Evolutionary conservation across 2,329 filamentous ascomycete genomes (phyloP), one percentile per base, ranked within the genome.

Genomic region (Helminthosporium solani): DNA sequence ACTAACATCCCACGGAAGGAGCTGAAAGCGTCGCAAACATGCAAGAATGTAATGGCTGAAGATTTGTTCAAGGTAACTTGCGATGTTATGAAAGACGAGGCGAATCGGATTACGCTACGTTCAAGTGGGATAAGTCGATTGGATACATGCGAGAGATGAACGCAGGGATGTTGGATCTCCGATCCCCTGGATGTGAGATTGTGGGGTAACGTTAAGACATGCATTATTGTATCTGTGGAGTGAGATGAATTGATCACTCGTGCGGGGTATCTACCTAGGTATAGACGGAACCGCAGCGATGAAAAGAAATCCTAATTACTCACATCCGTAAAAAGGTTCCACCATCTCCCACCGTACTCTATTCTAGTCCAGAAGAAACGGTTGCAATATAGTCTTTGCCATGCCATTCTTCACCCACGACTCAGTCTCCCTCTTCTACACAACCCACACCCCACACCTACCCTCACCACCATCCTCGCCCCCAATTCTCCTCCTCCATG

Each of bases 401-500:
- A 53, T 53, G 50, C 50, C 50, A 8, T 53, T 36, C 36, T 47
- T 52, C 33, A 16, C 38, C 4, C 40, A 43, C 44, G 25, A 36
- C n/a, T 16, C 36, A n/a, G 33, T 52, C 7, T 34, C 30, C 14
- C 50, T 59, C 49, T 49, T 50, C 48, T 49, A 64, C 67, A 44
- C 84, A 84, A 42, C 67, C 62, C 23, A 48, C n/a, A 50, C 52
- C 14, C 12, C 35, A 9, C 14, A 7, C 12, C 18, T 25, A 25
- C 15, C 35, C 12, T 8, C n/a, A n/a, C 20, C 33, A 7, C 20
- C 19, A 35, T 8, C 73, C 90, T 52, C 87, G 81, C 49, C 87
- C 85, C 35, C 85, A 88, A 67, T 88, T 90, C 63, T 94, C 88
- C 70, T 91, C 90, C 68, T 85, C 85, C 11, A 83, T 84, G 42